phyloP scores from a whole-genome alignment of 768 basidiomycete species.

The Dentipellis sp. region DNA sequence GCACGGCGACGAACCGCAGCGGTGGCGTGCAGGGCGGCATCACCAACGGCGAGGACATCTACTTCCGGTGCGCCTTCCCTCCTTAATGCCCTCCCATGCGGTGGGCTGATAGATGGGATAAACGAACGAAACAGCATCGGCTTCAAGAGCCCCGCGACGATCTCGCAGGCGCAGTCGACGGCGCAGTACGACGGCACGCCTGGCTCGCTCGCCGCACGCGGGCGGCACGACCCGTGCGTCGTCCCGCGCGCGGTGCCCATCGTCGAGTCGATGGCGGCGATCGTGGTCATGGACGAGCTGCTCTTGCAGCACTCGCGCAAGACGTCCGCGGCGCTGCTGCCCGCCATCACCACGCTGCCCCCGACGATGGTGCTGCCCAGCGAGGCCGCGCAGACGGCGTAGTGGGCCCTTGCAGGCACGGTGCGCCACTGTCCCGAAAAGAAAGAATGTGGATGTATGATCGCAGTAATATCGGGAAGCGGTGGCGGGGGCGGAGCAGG shows the following conservation, averaged over 20 bases:
- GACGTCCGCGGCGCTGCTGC: constrained; percentile 68
- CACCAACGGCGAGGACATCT: constrained; percentile 93
- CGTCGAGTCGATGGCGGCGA: constrained; percentile 94
- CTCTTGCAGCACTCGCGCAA: constrained; percentile 82
- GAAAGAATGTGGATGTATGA: background rate
- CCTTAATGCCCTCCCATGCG: too few species aligned
- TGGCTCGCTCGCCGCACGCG: constrained; percentile 83
- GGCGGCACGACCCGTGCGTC: constrained; percentile 95
- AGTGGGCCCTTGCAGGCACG: background rate
- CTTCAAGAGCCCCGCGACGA: constrained; percentile 98
- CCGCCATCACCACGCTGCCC: constrained; percentile 80
- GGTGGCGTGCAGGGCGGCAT: constrained; percentile 98
- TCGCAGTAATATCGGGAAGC: background rate
- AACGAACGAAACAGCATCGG: constrained; percentile 49
- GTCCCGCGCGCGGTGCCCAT: constrained; percentile 96
- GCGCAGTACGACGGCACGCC: constrained; percentile 89
- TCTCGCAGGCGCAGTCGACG: constrained; percentile 84
- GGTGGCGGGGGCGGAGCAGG: background rate
- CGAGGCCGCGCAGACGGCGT: background rate
- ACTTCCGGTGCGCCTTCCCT: constrained; percentile 67
- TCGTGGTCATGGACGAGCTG: constrained; percentile 92
- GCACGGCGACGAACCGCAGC: constrained; percentile 90
- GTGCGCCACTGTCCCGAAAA: background rate
- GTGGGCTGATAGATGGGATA: background rate
- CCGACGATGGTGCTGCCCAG: constrained; percentile 64